Evolutionary conservation across 768 basidiomycete genomes (phyloP), one percentile per base, ranked within the genome.

Genomic region (Mycena capillaripes): DNA sequence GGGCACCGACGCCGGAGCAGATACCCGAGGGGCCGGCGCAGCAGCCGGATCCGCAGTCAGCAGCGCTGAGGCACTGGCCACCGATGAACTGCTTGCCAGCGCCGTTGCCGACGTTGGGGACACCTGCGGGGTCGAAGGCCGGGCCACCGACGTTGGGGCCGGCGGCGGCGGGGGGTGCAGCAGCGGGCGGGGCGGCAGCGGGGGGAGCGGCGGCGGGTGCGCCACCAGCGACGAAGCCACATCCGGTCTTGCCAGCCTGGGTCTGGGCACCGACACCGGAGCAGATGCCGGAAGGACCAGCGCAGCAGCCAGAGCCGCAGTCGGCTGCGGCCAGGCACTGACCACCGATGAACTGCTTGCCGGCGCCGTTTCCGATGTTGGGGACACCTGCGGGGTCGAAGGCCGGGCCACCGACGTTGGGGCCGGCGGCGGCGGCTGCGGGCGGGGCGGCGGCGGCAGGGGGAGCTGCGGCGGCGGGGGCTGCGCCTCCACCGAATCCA

Each of bases 1-100:
- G 69, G 4, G 61, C 69, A 36, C 69, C 69, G 44, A 70, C 69
- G 19, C 69, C 69, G 1, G 69, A 70, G 69, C 69, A 70, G 61
- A 70, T 70, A 17, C 69, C 68, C 17, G 50, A 55, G 4, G 69
- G 69, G 14, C 69, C 69, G 3, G 69, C 69, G 61, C 69, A 70
- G 69, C 69, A 70, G 34, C 60, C 69, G 6, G 69, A 70, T 7
- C 25, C 55, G 32, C 69, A 70, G 69, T 70, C 69, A 17, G 69
- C 69, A 21, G 69, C 53, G 61, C 60, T 56, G 52, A 70, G 69
- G 69, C 69, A 70, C 69, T 70, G 69, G 16, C 69, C 69, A 29
- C 69, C 69, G 30, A 70, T 70, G 69, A 70, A 70, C 60, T 70
- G 69, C 40, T 32, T 46, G 60, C 69, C 68, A 6, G 52, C 60